phyloP scores from a whole-genome alignment of 345 rosid species.

The Eucalyptus decipiens region DNA sequence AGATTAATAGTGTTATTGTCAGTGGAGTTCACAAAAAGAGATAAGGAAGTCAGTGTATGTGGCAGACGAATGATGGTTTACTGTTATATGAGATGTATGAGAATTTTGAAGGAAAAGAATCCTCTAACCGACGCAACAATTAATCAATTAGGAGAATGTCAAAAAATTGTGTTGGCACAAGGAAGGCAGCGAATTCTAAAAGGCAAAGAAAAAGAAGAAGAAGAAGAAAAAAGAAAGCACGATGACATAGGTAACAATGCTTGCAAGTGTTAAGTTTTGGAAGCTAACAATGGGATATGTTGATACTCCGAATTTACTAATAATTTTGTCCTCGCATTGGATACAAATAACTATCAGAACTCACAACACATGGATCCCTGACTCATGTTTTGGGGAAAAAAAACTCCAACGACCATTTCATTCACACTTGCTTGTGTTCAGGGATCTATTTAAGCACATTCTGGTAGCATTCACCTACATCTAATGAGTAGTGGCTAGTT shows the following conservation, averaged over 20 bases:
- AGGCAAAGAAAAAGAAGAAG: no score
- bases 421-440: neutral
- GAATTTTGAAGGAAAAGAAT: neutral
- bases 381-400: neutral
- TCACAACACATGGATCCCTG: neutral
- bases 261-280: neutral
- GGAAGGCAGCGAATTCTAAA: neutral
- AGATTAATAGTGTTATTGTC: conserved; percentile 3
- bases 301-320: neutral
- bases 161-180: neutral
- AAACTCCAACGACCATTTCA: neutral
- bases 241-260: neutral
- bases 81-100: neutral
- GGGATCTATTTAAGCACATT: neutral
- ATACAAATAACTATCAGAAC: neutral
- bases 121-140: neutral
- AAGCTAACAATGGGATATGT: neutral
- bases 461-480: neutral
- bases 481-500: neutral
- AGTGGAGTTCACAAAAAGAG: neutral
- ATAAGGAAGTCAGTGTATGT: neutral
- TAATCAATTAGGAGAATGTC: neutral
- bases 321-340: neutral
- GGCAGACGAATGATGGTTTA: neutral
- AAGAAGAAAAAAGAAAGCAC: neutral